These are phyloP conservation scores for Colletotrichum camelliae DNA, from an alignment of 2,329 filamentous ascomycete genomes.

Conservation along the genomic window DNA sequence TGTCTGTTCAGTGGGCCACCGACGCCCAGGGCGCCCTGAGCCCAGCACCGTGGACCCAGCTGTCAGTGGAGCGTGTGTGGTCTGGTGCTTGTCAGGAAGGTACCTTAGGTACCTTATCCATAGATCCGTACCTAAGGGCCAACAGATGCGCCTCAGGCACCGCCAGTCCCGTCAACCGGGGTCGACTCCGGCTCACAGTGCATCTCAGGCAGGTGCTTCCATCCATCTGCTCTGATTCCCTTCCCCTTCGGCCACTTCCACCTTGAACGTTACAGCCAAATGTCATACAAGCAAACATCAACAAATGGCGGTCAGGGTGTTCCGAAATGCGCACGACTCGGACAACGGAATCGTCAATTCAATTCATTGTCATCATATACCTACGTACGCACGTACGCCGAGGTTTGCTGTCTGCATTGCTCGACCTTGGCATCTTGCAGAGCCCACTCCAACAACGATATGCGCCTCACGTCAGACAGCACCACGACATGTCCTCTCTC, in stretches of 20 bases:
- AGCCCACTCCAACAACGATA: background rate
- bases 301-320: conserved; percentile 3
- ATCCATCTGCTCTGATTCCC: background rate
- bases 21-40: background rate
- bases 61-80: background rate
- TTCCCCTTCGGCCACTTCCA: background rate
- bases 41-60: background rate
- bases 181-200: background rate
- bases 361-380: background rate
- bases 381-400: background rate
- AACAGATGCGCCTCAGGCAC: background rate
- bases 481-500: background rate
- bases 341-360: background rate
- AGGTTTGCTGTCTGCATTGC: background rate
- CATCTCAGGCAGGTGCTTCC: background rate
- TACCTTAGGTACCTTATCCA: no score
- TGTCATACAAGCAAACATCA: background rate
- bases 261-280: background rate
- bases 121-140: background rate
- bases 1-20: background rate
- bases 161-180: background rate
- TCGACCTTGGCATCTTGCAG: background rate
- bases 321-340: background rate
- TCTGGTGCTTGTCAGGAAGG: background rate
- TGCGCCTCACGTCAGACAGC: background rate